A percentile compares a stretch with the other conserved stretches of the same genome.
These are phyloP conservation scores for Ogataea paradorogensis DNA, from an alignment of 805 yeast species.

Conservation along the genomic window DNA sequence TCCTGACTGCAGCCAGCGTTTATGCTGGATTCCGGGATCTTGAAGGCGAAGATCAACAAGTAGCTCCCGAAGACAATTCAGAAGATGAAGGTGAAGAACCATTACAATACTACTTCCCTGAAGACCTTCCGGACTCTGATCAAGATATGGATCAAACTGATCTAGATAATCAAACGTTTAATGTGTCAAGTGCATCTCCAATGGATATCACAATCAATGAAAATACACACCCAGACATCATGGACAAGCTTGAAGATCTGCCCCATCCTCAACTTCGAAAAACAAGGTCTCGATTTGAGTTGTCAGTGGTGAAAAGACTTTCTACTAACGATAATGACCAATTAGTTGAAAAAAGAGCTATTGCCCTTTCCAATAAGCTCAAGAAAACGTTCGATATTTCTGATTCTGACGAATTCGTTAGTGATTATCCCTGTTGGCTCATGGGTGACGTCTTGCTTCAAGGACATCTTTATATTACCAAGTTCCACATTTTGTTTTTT, in stretches of 20 bases:
- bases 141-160: not conserved
- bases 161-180: conserved; percentile 9
- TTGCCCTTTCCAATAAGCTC: conserved; percentile 36
- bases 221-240: conserved; percentile 6
- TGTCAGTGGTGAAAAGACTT: conserved; percentile 32
- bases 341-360: conserved; percentile 30
- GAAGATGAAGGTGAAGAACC: conserved; percentile 17
- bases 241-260: not conserved
- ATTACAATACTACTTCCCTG: not conserved
- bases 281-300: conserved; percentile 30
- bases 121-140: not conserved
- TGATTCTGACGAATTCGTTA: conserved; percentile 53
- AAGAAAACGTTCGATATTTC: conserved; percentile 41
- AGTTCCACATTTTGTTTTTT: conserved; percentile 62
- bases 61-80: conserved; percentile 26
- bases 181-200: conserved; percentile 1
- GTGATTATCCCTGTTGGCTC: conserved; percentile 77
- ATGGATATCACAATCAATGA: conserved; percentile 4
- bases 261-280: conserved; percentile 8
- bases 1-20: conserved; percentile 56
- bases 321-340: conserved; percentile 18
- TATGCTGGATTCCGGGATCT: conserved; percentile 41
- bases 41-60: conserved; percentile 32
- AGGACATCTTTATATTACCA: conserved; percentile 79
- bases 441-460: conserved; percentile 78